Conservation (phyloP, 1,284 basidiomycete genomes). For the Malassezia psittaci region DNA sequence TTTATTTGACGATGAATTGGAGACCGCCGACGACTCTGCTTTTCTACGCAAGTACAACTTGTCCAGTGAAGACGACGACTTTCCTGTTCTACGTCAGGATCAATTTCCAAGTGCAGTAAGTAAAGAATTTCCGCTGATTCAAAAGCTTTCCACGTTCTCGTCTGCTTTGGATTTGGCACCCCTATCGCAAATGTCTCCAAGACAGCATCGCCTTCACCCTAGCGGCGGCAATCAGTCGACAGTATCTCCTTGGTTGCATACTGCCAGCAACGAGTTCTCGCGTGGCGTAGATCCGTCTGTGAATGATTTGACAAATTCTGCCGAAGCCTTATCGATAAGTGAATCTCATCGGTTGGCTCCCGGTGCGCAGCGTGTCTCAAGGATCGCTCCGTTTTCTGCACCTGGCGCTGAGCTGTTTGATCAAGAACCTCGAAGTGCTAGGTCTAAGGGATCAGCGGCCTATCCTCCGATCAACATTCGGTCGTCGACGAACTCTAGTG, state of each 20-base stretch:
- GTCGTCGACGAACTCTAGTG: no score
- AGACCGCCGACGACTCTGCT: conserved; percentile 40
- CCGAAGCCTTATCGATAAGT: background rate
- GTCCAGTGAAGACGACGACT: conserved; percentile 54
- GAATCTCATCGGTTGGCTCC: background rate
- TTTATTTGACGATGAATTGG: conserved; percentile 43
- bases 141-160: conserved; percentile 67
- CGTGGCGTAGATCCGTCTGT: background rate
- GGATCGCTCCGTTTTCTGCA: background rate
- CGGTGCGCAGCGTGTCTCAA: background rate
- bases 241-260: conserved; percentile 15
- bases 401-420: conserved; percentile 4
- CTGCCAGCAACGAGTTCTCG: background rate
- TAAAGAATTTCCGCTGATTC: conserved; percentile 1
- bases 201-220: conserved; percentile 48
- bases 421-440: background rate
- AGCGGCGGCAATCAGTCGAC: conserved; percentile 48
- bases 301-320: background rate
- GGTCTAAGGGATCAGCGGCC: background rate
- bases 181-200: conserved; percentile 65
- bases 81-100: conserved; percentile 51
- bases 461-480: no score
- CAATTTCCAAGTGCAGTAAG: conserved; percentile 58
- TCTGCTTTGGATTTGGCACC: conserved; percentile 86
- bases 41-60: conserved; percentile 47